Evolutionary conservation across 108 stramenopile species (phyloP).

Genomic region (Chaetoceros tenuissimus): DNA sequence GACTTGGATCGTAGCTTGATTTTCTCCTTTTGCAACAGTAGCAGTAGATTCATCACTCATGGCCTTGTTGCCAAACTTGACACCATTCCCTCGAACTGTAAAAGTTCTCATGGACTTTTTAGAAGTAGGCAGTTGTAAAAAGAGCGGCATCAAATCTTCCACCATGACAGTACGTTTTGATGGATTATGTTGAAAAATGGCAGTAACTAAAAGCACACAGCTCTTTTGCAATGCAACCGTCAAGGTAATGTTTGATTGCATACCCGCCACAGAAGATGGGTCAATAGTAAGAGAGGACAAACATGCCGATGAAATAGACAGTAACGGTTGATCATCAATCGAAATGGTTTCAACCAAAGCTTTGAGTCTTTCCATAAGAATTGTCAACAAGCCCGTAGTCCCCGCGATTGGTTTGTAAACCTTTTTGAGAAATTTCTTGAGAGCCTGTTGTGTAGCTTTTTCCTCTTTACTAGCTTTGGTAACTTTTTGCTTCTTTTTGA

Average conservation of each 20-base stretch:
- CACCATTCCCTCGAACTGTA: conserved; percentile 32
- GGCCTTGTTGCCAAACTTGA: not conserved
- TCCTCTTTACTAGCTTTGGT: conserved; percentile 17
- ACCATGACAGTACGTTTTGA: conserved; percentile 72
- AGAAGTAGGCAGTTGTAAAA: conserved; percentile 77
- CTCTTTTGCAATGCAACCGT: conserved; percentile 20
- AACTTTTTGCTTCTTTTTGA: conserved; percentile 7
- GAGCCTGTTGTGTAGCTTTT: conserved; percentile 11
- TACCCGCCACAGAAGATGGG: conserved; percentile 22
- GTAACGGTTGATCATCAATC: conserved; percentile 70
- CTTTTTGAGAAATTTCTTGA: conserved; percentile 44
- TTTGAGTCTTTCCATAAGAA: conserved; percentile 60
- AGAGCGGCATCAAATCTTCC: conserved; percentile 85
- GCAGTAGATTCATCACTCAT: conserved; percentile 8
- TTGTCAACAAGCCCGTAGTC: conserved; percentile 39
- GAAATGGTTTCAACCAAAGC: conserved; percentile 42
- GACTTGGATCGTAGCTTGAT: conserved; percentile 65
- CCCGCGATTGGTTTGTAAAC: conserved; percentile 53
- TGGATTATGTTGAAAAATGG: conserved; percentile 67
- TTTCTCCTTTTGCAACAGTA: conserved; percentile 6
- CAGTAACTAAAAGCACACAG: conserved; percentile 48
- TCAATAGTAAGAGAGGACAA: conserved; percentile 56
- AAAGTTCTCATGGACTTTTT: conserved; percentile 74
- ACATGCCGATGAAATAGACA: conserved; percentile 52
- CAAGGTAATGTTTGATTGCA: conserved; percentile 6